phyloP scores from a whole-genome alignment of 345 rosid genomes.

The Camelina neglecta region DNA sequence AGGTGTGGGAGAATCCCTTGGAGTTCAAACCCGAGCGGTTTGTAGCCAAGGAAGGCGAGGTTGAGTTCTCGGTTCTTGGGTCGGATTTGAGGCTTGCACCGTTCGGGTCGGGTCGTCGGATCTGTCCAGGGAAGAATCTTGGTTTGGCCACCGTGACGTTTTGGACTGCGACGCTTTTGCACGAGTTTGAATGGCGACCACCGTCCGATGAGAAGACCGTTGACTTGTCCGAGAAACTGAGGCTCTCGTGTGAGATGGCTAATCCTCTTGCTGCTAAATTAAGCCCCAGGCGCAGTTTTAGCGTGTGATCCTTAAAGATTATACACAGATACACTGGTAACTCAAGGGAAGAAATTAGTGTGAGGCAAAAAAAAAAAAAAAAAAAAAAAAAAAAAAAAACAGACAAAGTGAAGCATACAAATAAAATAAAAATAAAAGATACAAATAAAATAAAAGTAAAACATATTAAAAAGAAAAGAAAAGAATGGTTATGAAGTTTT shows the following conservation, averaged over 20 bases:
- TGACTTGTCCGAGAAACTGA: constrained; percentile 75
- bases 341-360: background rate
- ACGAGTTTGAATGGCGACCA: constrained; percentile 72
- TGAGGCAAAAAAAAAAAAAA: background rate
- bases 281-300: constrained; percentile 46
- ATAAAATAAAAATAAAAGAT: background rate
- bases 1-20: constrained; percentile 67
- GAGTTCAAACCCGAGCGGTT: constrained; percentile 72
- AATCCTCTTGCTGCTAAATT: constrained; percentile 60
- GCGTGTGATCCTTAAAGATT: constrained; percentile 1
- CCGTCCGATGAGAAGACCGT: constrained; percentile 49
- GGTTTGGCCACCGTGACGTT: constrained; percentile 68
- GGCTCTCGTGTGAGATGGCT: constrained; percentile 85
- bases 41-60: constrained; percentile 45
- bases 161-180: constrained; percentile 75
- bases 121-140: constrained; percentile 77
- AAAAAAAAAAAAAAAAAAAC: background rate
- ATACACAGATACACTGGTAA: background rate
- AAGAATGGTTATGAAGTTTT: constrained; percentile 19
- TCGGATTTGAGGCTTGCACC: constrained; percentile 91
- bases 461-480: too few relatives aligned
- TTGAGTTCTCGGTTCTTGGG: constrained; percentile 74
- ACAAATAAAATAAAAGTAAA: too few relatives aligned
- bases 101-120: constrained; percentile 84
- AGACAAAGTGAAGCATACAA: background rate